Evolutionary conservation across 2,329 filamentous ascomycete species (phyloP).

Genomic region (Monosporascus sp.): DNA sequence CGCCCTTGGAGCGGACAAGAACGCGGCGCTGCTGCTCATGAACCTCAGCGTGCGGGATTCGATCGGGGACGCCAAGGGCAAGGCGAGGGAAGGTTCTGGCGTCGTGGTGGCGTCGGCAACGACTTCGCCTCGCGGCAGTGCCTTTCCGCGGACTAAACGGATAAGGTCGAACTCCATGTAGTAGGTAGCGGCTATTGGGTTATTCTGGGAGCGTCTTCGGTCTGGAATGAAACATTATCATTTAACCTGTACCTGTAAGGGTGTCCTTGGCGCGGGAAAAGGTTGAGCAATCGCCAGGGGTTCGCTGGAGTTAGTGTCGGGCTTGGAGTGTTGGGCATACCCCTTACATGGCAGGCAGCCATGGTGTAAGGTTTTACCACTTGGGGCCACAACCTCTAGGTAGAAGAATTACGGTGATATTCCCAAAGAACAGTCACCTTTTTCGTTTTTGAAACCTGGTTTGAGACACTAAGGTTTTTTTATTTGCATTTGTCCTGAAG

Average conservation of each 20-base stretch:
- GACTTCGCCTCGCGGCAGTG: slow-evolving; percentile 16
- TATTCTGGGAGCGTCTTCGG: neutral
- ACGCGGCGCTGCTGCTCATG: slow-evolving; percentile 42
- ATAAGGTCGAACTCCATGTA: slow-evolving; percentile 36
- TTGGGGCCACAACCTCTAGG: too few relatives aligned
- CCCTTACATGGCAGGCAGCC: neutral
- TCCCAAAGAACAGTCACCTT: neutral
- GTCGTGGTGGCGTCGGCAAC: slow-evolving; percentile 9
- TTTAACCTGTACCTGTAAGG: neutral
- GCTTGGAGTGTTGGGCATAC: neutral
- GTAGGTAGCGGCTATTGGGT: neutral
- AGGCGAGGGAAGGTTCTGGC: neutral
- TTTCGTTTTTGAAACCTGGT: too few relatives aligned
- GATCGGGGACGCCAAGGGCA: slow-evolving; percentile 3
- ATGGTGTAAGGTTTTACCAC: too few relatives aligned
- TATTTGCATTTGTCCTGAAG: slow-evolving; percentile 2
- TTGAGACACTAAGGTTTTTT: neutral
- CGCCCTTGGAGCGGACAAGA: slow-evolving; percentile 33
- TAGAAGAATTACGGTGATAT: neutral
- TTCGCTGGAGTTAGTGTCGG: neutral
- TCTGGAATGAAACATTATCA: neutral
- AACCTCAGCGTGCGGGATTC: slow-evolving; percentile 38
- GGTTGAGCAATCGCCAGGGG: too few relatives aligned
- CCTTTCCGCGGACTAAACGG: slow-evolving; percentile 32
- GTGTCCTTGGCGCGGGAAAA: neutral